Conservation (phyloP, 768 basidiomycete genomes). For the Hirschioporus abietinus region DNA sequence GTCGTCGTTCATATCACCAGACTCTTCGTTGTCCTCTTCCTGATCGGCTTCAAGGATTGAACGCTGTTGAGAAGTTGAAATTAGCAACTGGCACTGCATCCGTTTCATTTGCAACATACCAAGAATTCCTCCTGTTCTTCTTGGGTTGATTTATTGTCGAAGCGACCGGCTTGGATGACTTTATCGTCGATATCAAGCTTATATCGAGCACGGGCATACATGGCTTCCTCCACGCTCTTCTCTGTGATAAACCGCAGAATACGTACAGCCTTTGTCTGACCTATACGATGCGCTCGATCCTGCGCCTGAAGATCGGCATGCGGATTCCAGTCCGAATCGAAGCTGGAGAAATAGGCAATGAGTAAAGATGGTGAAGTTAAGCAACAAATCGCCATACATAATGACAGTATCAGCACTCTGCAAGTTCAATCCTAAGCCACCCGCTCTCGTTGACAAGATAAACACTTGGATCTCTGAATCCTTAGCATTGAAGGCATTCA, state of each 20-base stretch:
- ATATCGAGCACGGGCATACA: conserved; percentile 90
- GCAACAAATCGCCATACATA: conserved; percentile 53
- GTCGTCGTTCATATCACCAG: conserved; percentile 89
- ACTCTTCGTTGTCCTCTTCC: conserved; percentile 85
- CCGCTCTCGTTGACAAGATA: conserved; percentile 90
- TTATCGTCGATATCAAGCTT: conserved; percentile 99
- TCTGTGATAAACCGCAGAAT: conserved; percentile 97
- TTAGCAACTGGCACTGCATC: conserved; percentile 8
- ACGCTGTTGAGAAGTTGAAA: conserved; percentile 43
- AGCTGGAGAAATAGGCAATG: conserved; percentile 34
- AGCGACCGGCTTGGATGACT: conserved; percentile 97
- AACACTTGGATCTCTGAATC: conserved; percentile 86
- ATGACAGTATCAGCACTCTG: conserved; percentile 96
- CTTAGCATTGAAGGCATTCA: conserved; percentile 85
- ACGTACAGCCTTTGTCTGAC: conserved; percentile 95
- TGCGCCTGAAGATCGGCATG: conserved; percentile 99
- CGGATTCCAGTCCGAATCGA: conserved; percentile 91
- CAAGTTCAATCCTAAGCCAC: conserved; percentile 90
- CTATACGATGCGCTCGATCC: conserved; percentile 99
- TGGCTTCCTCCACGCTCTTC: conserved; percentile 97
- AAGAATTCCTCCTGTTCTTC: conserved; percentile 96
- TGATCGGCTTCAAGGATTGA: conserved; percentile 88
- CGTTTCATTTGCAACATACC: conserved; percentile 40
- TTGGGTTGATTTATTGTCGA: conserved; percentile 97
- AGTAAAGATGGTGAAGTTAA: conserved; percentile 4